Conservation (phyloP, 148 eudicot species). For the Rhododendron henanense region DNA sequence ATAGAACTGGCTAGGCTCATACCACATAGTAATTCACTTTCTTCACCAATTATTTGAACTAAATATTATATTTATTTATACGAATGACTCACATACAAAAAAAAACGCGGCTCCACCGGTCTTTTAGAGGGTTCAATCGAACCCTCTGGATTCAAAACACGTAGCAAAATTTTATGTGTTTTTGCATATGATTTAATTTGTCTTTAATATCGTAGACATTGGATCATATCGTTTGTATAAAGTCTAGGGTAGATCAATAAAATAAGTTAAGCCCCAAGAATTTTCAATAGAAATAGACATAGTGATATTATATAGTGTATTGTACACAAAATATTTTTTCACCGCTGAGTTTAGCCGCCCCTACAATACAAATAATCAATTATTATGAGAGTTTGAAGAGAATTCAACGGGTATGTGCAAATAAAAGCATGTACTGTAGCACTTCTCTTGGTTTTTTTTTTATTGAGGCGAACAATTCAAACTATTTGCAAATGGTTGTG, state of each 20-base stretch:
- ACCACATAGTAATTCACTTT: not conserved
- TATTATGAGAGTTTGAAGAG: not conserved
- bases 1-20: not conserved
- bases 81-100: no score
- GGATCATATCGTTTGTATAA: no score
- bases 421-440: not conserved
- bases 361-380: not conserved
- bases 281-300: not conserved
- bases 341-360: not conserved
- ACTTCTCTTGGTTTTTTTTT: not conserved
- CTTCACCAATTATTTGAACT: not conserved
- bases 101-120: no score
- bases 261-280: not conserved
- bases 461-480: not conserved
- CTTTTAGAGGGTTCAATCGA: no score
- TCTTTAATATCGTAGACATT: no score
- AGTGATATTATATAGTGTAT: no score
- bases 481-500: not conserved
- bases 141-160: no score
- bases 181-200: no score
- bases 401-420: not conserved
- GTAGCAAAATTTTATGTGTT: no score
- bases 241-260: not conserved
- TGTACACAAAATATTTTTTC: no score
- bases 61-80: not conserved